These are phyloP conservation scores for Populus tomentosa DNA, from an alignment of 441 rosid genomes.

Conservation along the genomic window DNA sequence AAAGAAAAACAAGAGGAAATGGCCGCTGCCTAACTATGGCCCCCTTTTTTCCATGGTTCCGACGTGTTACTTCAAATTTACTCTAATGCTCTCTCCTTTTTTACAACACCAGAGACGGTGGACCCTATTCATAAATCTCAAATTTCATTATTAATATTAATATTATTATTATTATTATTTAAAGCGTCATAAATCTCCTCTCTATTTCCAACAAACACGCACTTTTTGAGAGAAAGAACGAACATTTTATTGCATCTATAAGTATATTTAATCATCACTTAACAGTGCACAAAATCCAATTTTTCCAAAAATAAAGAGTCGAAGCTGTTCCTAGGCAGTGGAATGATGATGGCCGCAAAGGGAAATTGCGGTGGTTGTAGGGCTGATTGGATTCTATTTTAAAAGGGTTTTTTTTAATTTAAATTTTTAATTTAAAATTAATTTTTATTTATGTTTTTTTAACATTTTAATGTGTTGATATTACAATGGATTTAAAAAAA, in stretches of 20 bases:
- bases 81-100: too few species aligned
- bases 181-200: neutral
- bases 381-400: too few species aligned
- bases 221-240: neutral
- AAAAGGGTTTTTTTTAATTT: too few species aligned
- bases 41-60: neutral
- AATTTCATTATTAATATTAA: too few species aligned
- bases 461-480: too few species aligned
- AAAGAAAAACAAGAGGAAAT: neutral
- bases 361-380: neutral
- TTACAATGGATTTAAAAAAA: too few species aligned
- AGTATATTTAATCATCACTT: neutral
- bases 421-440: too few species aligned
- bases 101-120: too few species aligned
- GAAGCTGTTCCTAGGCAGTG: neutral
- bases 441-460: too few species aligned
- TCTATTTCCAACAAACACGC: neutral
- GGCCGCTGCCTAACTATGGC: neutral
- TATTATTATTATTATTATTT: too few species aligned
- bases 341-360: neutral
- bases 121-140: too few species aligned
- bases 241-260: neutral
- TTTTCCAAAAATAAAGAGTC: neutral
- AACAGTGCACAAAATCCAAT: neutral
- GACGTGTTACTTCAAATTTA: neutral